Base-by-base conservation (phyloP, 228 moss, liverwort and hornwort species). In the Sphagnum fallax region DNA sequence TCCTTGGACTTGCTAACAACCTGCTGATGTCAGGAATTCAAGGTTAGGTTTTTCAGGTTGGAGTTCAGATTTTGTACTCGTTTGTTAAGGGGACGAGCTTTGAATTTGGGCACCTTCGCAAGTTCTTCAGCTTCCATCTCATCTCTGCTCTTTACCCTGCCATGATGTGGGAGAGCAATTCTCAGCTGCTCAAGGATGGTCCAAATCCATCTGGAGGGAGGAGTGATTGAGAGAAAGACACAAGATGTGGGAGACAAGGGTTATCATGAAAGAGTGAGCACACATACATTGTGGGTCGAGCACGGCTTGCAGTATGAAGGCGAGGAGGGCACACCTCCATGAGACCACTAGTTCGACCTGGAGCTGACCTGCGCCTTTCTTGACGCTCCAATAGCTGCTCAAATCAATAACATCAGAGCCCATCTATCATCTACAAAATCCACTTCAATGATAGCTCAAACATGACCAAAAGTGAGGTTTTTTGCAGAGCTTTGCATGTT, bases 71-170 rank as follows among this genome's bases (percentile, higher is more conserved):
- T 58, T 47, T 75, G 83, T 74, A 95, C 95, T 81, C 74, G 82
- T 73, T 87, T 88, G 63, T 95, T 92, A 4, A 95, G 57, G 65
- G 95, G 95, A 15, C 84, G 92, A 5, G 95, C 90, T 81, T 95
- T 95, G 75, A 95, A 95, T 72, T 81, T 92, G 8, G 95, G 90
- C 49, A 89, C 47, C 76, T 86, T 92, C 50, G 90, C 87, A 64
- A 92, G 87, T 66, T 89, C 90, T 71, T 95, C 92, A 49, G 76
- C 72, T 69, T 95, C 95, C 76, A 83, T 70, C 67, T 90, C 85
- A 53, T 92, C 84, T 47, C 76, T 82, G 72, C 82, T 90, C 74
- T 95, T 95, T 49, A 89, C 73, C 63, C 95, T 95, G 88, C 51
- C 32, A 32, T 32, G 2, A 32, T 32, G 32, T 32, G 32, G 32